Base-by-base conservation (phyloP, 257 asterid genomes). In the Nyctanthes arbortristis region DNA sequence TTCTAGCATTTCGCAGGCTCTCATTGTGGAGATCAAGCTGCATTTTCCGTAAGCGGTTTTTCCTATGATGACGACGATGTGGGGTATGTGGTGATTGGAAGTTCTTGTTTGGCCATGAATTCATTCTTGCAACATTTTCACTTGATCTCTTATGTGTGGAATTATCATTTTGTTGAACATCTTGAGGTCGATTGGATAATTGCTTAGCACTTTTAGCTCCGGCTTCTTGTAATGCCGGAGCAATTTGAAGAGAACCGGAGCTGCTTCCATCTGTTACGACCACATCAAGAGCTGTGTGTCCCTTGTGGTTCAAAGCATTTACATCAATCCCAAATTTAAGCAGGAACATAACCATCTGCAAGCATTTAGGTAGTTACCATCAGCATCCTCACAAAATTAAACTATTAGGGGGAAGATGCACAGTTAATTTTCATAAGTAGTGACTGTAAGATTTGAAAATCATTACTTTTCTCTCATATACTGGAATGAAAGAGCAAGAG, bases 161-260 rank as follows among this genome's bases (percentile, higher is more conserved):
- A 6, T 12, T 37, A 12, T 4, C 4, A 20, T 77, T 30, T 24
- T 69, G 78, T 14, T 43, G 74, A 61, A 79, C 72, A 25, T 81
- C 75, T 20, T 10, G 54, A 0, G 49, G 35, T 18, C 36, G 75
- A 14, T 85, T 87, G n/a, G 84, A 63, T 31, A 84, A 40, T 61
- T 84, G 82, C n/a, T 84, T 78, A 28, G 82, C 70, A 39, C 85
- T 82, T 76, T 81, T 81, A 0, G 80, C 87, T 22, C 87, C 81
- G 0, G 84, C 82, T 62, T 73, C 79, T 18, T 20, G 27, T 61
- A 84, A 40, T 66, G 89, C 85, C 24, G 89, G 87, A 16, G 77
- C 64, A 33, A 81, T 82, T 7, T 79, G 75, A 1, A 84, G 70
- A 11, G 43, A 67, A 61, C 85, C 84, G 0, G 87, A 84, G 75